A percentile compares a stretch with the other conserved stretches of the same genome.
phyloP scores from a whole-genome alignment of 2,329 filamentous ascomycete genomes.

The Fusarium virguliforme region DNA sequence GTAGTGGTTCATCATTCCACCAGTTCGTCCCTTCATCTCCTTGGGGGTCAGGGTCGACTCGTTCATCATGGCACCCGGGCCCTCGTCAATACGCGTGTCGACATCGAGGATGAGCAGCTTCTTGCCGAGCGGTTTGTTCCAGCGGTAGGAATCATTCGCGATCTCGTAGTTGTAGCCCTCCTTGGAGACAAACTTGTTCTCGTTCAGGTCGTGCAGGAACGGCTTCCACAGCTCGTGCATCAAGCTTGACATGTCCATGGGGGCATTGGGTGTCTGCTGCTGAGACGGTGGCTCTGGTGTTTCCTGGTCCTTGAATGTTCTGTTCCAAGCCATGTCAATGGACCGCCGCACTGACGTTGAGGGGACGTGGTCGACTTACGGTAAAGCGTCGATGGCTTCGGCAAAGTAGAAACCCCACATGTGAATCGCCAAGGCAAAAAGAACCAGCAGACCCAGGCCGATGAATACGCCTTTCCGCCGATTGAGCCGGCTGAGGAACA shows the following conservation, averaged over 20 bases:
- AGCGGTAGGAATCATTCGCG: conserved; percentile 20
- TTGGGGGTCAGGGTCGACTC: conserved; percentile 18
- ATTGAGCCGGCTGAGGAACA: conserved; percentile 5
- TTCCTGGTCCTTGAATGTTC: not conserved
- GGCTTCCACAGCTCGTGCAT: conserved; percentile 14
- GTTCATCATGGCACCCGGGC: conserved; percentile 34
- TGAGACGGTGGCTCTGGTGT: not conserved
- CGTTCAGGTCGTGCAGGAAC: conserved; percentile 2
- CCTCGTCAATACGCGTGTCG: conserved; percentile 25
- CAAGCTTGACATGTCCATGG: not conserved
- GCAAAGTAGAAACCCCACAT: conserved; percentile 12
- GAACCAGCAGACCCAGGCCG: conserved; percentile 3
- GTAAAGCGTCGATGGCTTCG: not conserved
- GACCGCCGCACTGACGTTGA: not conserved
- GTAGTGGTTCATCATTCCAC: conserved; percentile 45
- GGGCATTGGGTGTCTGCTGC: not conserved
- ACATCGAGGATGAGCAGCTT: conserved; percentile 46
- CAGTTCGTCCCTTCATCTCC: conserved; percentile 34
- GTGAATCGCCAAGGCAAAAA: conserved; percentile 6
- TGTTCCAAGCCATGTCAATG: not conserved
- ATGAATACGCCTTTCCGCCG: conserved; percentile 6
- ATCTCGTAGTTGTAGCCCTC: conserved; percentile 43
- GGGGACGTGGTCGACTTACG: not conserved
- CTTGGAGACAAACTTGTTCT: not conserved
- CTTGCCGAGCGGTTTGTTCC: conserved; percentile 37